Evolutionary conservation across 1,284 basidiomycete species (phyloP).

Genomic region (Irpex sp.): DNA sequence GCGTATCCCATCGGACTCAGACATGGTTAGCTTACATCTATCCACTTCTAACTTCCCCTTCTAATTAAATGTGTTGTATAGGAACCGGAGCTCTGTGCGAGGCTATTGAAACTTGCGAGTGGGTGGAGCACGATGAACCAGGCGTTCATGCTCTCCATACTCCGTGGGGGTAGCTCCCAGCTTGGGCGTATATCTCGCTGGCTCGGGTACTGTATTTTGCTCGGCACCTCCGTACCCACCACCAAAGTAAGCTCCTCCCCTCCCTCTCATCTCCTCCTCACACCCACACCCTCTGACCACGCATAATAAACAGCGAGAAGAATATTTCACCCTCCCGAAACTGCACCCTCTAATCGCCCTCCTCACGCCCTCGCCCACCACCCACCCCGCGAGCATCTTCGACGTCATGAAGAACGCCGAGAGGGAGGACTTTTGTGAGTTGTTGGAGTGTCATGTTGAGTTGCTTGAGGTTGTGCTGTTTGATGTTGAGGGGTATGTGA

Average conservation of each 20-base stretch:
- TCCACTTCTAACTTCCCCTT: neutral
- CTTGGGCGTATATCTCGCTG: constrained; percentile 50
- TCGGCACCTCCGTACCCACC: constrained; percentile 9
- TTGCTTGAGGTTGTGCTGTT: constrained; percentile 53
- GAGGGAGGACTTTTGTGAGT: constrained; percentile 55
- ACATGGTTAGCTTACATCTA: constrained; percentile 25
- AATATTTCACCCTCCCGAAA: constrained; percentile 16
- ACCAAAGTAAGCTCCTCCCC: constrained; percentile 9
- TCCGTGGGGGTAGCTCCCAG: constrained; percentile 46
- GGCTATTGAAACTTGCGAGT: constrained; percentile 34
- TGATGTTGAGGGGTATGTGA: constrained; percentile 51
- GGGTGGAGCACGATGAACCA: constrained; percentile 32
- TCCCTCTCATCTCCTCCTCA: neutral
- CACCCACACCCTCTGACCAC: neutral
- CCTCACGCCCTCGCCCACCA: constrained; percentile 26
- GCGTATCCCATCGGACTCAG: constrained; percentile 26
- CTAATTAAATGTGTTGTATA: constrained; percentile 18
- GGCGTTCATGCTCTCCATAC: constrained; percentile 41
- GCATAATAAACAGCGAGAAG: neutral
- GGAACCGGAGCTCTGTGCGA: constrained; percentile 45
- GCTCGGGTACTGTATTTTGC: constrained; percentile 36
- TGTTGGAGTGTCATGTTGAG: constrained; percentile 45
- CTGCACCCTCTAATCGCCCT: constrained; percentile 25
- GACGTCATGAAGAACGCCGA: constrained; percentile 34
- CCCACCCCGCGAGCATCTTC: constrained; percentile 29